Percentiles rank a stretch among this genome's conserved stretches.
Evolutionary conservation across 2,329 filamentous ascomycete species (phyloP).

Genomic region (Fusarium penzigii): DNA sequence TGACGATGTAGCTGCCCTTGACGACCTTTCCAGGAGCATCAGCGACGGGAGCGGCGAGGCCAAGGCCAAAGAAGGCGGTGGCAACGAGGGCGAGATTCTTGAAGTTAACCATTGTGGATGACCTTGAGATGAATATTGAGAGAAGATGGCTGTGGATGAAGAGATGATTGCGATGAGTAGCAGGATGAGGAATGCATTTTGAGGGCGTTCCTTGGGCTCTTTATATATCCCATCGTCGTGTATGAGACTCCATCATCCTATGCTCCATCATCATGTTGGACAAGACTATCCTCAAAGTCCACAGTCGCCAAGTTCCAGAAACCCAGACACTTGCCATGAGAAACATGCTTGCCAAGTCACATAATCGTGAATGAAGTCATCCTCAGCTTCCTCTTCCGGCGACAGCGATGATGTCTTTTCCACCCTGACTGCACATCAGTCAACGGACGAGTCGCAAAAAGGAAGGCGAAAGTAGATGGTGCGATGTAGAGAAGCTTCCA

Average conservation of each 20-base stretch:
- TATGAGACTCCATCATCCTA: neutral
- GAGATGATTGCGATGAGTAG: slow-evolving; percentile 13
- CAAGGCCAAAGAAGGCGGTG: slow-evolving; percentile 25
- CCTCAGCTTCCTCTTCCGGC: slow-evolving; percentile 27
- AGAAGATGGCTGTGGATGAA: slow-evolving; percentile 7
- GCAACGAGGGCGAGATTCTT: slow-evolving; percentile 29
- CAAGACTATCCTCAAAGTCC: neutral
- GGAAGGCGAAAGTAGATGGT: slow-evolving; percentile 21
- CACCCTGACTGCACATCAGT: slow-evolving; percentile 9
- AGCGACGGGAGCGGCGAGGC: slow-evolving; percentile 22
- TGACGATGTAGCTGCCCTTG: slow-evolving; percentile 57
- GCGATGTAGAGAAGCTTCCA: slow-evolving; percentile 7
- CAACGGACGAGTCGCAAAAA: slow-evolving; percentile 20
- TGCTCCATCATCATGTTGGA: too few species aligned
- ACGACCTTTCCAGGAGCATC: slow-evolving; percentile 28
- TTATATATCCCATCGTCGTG: neutral
- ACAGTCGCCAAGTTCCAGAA: slow-evolving; percentile 1
- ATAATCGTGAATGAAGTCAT: slow-evolving; percentile 12
- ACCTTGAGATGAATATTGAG: neutral
- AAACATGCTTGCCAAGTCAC: slow-evolving; percentile 5
- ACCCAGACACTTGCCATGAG: slow-evolving; percentile 5
- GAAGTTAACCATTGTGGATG: slow-evolving; percentile 33
- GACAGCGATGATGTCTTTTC: slow-evolving; percentile 7
- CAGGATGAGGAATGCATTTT: slow-evolving; percentile 3
- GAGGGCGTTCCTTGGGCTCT: neutral